phyloP scores from a whole-genome alignment of 371 early-diverging fungal genomes.

The Syncephalastrum racemosum region DNA sequence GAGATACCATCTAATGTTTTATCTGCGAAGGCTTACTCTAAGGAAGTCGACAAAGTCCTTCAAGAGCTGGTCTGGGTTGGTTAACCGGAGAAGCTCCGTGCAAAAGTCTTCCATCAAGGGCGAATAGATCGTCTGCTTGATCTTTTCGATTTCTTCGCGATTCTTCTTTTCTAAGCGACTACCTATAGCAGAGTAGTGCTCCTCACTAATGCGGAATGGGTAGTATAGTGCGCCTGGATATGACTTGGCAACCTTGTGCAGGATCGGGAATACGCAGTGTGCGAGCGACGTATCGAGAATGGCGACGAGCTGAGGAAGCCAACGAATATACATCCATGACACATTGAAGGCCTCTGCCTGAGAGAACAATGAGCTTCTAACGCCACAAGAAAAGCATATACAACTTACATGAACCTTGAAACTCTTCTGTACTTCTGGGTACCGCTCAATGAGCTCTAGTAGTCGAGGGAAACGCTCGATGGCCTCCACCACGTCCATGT shows the following conservation, averaged over 20 bases:
- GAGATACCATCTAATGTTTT: background rate
- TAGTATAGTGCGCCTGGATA: conserved; percentile 73
- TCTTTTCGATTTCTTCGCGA: conserved; percentile 30
- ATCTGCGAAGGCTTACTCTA: conserved; percentile 26
- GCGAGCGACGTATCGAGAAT: conserved; percentile 55
- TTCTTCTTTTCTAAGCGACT: conserved; percentile 21
- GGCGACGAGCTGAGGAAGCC: conserved; percentile 81
- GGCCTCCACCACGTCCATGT: conserved; percentile 38
- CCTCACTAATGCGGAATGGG: conserved; percentile 69
- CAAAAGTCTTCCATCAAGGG: conserved; percentile 57
- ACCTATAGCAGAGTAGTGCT: conserved; percentile 54
- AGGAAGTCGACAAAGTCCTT: conserved; percentile 65
- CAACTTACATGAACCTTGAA: conserved; percentile 33
- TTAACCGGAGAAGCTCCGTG: conserved; percentile 65
- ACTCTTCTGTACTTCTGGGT: conserved; percentile 34
- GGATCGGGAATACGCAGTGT: conserved; percentile 35
- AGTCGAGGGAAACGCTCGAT: conserved; percentile 68
- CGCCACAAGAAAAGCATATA: background rate
- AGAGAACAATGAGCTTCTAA: background rate
- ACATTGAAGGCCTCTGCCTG: conserved; percentile 24
- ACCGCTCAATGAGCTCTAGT: conserved; percentile 65
- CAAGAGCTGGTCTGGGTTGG: conserved; percentile 67
- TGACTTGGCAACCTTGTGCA: conserved; percentile 48
- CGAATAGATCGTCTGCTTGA: conserved; percentile 45
- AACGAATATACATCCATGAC: conserved; percentile 71